These are phyloP conservation scores for Cladosporium sp. DNA, from an alignment of 2,329 filamentous ascomycete genomes.

Conservation along the genomic window DNA sequence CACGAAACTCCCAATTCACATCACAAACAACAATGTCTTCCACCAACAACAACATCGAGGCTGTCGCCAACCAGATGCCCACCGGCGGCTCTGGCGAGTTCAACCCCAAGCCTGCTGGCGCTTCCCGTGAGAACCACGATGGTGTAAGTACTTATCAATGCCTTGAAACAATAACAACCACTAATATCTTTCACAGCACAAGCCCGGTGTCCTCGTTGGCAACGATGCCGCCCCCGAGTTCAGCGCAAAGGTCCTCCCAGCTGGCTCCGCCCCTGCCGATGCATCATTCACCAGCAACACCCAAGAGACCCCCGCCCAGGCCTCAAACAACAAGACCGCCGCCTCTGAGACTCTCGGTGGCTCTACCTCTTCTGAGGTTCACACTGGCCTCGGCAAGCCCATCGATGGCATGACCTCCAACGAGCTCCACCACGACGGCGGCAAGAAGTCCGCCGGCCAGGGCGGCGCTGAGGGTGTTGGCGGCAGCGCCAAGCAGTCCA, in stretches of 20 bases:
- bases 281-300: conserved; percentile 48
- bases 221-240: conserved; percentile 65
- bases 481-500: conserved; percentile 25
- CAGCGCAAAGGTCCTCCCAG: conserved; percentile 58
- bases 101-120: conserved; percentile 14
- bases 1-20: background rate
- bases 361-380: conserved; percentile 54
- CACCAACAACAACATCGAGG: conserved; percentile 17
- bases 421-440: conserved; percentile 45
- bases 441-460: conserved; percentile 43
- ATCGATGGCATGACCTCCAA: conserved; percentile 49
- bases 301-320: conserved; percentile 41
- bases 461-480: conserved; percentile 49
- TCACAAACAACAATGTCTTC: background rate
- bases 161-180: conserved; percentile 12
- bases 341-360: conserved; percentile 52
- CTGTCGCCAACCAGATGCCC: conserved; percentile 20
- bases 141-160: background rate
- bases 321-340: conserved; percentile 44
- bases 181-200: conserved; percentile 53
- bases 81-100: conserved; percentile 16
- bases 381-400: conserved; percentile 56
- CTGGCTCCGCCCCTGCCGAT: conserved; percentile 62
- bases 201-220: conserved; percentile 61
- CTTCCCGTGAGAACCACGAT: conserved; percentile 18